Percentiles rank a stretch among this genome's conserved stretches.
Conservation (phyloP, 2,329 filamentous ascomycete species). For the Domatiomyces catenatus region DNA sequence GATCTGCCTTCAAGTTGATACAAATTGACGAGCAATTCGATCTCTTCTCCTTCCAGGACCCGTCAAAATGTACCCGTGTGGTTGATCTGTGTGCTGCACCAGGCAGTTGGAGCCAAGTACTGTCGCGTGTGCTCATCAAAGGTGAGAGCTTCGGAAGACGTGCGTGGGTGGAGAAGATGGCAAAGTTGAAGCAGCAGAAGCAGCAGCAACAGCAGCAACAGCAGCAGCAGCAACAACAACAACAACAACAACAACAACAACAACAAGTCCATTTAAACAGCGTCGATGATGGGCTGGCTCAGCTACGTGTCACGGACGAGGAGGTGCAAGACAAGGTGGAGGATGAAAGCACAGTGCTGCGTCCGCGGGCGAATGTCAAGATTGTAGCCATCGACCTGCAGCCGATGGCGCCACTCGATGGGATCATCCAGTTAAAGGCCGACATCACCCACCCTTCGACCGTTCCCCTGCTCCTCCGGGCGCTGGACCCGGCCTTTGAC, state of each 20-base stretch:
- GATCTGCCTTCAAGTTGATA: constrained; percentile 91
- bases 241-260: no score
- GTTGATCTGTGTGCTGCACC: constrained; percentile 93
- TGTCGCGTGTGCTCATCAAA: constrained; percentile 84
- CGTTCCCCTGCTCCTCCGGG: constrained; percentile 71
- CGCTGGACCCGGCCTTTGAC: constrained; percentile 54
- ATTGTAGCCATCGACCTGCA: constrained; percentile 94
- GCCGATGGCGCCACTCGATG: constrained; percentile 83
- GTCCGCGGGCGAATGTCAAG: constrained; percentile 57
- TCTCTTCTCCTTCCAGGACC: constrained; percentile 51
- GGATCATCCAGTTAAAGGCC: constrained; percentile 79
- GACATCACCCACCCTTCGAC: constrained; percentile 97
- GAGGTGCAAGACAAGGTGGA: constrained; percentile 5
- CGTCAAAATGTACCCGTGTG: constrained; percentile 66
- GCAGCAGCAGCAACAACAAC: constrained; percentile 5
- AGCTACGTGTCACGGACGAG: constrained; percentile 14
- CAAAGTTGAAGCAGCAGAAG: constrained; percentile 32
- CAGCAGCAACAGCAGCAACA: constrained; percentile 27
- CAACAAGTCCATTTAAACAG: constrained; percentile 37
- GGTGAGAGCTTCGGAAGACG: constrained; percentile 76
- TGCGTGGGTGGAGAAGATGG: constrained; percentile 75
- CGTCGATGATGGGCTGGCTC: not conserved
- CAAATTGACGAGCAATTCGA: constrained; percentile 96
- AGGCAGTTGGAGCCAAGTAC: constrained; percentile 92
- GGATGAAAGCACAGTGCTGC: constrained; percentile 14